Percentiles rank a stretch among this genome's conserved stretches.
Evolutionary conservation across 1,284 basidiomycete genomes (phyloP).

Genomic region (Stygiomarasmius scandens): DNA sequence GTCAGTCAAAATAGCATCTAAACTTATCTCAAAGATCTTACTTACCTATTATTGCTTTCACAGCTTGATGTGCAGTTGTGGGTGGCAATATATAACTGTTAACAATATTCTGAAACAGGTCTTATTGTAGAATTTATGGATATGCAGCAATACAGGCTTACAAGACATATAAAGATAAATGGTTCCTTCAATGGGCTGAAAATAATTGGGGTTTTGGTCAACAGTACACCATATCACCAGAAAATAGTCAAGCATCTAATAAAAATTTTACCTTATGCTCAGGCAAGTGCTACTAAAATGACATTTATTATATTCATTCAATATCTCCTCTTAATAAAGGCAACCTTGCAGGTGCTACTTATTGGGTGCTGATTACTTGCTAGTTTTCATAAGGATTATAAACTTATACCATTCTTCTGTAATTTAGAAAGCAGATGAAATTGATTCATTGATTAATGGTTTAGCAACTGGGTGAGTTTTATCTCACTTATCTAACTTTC

Average conservation of each 20-base stretch:
- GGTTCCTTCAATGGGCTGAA: background rate
- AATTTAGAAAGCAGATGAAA: no score
- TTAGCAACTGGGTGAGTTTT: slow-evolving; percentile 5
- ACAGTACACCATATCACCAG: slow-evolving; percentile 3
- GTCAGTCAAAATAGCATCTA: no score
- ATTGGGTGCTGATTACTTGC: no score
- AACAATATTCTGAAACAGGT: background rate
- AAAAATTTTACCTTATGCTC: slow-evolving; percentile 5
- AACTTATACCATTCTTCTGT: no score
- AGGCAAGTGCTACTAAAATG: no score
- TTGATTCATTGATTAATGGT: no score
- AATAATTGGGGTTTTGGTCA: slow-evolving; percentile 1
- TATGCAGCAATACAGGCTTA: slow-evolving; percentile 11
- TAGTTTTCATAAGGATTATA: no score
- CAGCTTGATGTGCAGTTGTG: background rate
- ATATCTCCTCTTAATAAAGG: background rate
- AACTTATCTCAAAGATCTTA: no score
- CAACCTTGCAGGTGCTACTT: no score
- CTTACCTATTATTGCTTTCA: no score
- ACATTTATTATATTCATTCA: background rate
- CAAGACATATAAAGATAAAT: slow-evolving; percentile 7
- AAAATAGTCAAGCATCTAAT: background rate
- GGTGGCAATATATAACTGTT: background rate
- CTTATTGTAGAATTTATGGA: slow-evolving; percentile 4
- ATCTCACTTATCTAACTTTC: background rate